Evolutionary conservation across 768 basidiomycete genomes (phyloP).

Genomic region (Cubamyces sp.): DNA sequence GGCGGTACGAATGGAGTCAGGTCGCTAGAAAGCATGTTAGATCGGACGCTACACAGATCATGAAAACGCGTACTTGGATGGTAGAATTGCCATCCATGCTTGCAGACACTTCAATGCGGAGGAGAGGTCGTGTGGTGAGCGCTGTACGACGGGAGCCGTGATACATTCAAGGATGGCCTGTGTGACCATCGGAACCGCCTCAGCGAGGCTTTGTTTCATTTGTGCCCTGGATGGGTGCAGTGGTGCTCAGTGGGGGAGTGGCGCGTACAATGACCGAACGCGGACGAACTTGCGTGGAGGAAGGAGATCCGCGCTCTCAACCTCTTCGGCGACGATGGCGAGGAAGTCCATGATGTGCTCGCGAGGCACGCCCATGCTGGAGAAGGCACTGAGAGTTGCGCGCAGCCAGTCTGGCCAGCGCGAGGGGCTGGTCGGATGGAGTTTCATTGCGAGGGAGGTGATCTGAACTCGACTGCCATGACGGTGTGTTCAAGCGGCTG

Average conservation of each 20-base stretch:
- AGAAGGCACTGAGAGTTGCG: slow-evolving; percentile 63
- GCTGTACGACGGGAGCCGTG: slow-evolving; percentile 37
- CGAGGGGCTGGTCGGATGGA: slow-evolving; percentile 60
- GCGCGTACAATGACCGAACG: slow-evolving; percentile 5
- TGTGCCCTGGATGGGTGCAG: slow-evolving; percentile 50
- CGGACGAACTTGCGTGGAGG: slow-evolving; percentile 69
- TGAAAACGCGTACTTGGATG: slow-evolving; percentile 55
- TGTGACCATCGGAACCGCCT: slow-evolving; percentile 72
- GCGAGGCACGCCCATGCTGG: slow-evolving; percentile 56
- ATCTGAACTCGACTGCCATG: slow-evolving; percentile 43
- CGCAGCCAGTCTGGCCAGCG: slow-evolving; percentile 81
- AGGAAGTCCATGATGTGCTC: slow-evolving; percentile 76
- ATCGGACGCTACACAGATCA: background rate
- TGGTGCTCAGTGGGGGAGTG: background rate
- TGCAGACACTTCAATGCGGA: slow-evolving; percentile 81
- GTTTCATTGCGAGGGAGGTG: slow-evolving; percentile 71
- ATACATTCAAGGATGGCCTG: slow-evolving; percentile 68
- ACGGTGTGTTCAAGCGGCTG: background rate
- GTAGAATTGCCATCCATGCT: slow-evolving; percentile 78
- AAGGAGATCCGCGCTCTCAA: slow-evolving; percentile 73
- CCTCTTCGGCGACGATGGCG: slow-evolving; percentile 84
- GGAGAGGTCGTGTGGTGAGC: slow-evolving; percentile 52
- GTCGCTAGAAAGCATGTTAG: slow-evolving; percentile 49
- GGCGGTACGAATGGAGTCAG: slow-evolving; percentile 70
- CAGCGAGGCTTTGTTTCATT: slow-evolving; percentile 66